Base-by-base conservation (phyloP, 805 yeast species). In the Candida ficus region DNA sequence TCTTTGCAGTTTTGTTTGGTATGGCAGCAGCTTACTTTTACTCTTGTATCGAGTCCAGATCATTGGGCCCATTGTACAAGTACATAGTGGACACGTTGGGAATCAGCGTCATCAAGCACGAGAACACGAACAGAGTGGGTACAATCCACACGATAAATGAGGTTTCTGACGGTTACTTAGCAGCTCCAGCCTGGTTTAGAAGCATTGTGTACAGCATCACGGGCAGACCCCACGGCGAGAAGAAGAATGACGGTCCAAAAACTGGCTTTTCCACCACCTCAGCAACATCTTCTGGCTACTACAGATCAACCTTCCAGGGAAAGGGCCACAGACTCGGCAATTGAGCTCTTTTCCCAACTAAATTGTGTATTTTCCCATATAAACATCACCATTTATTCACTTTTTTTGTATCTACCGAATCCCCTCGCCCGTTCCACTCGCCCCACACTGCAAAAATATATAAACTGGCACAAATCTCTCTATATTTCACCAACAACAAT, bases 21-120 rank as follows among this genome's bases (percentile, higher is more conserved):
- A 68, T 75, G 51, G 53, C 65, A 10, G 73, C 75, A 3, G 83
- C 80, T 0, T 79, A 79, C 50, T 47, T 75, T 13, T 79, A 79
- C 60, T 76, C 74, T 44, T 79, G 86, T 53, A 56, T 77, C 26
- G 83, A 78, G 49, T 74, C 82, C 0, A 61, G 65, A 26, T 73
- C 83, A 2, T 47, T 62, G 9, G 75, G 75, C 0, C 74, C 75
- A 3, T 55, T 70, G 23, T 56, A 61, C 49, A 38, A 61, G 50
- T 34, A 49, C 53, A 31, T 59, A 50, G 37, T 47, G 29, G 46
- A 47, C 21, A 42, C 46, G 4, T 41, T 52, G 16, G 55, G 54
- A 2, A 43, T 53, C 9, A 53, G 50, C 5, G 47, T 44, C 12
- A 44, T 46, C 14, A 49, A 46, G 20, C 42, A 52, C 42, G 38